Base-by-base conservation (phyloP, 345 rosid species). In the Acer saccharum region DNA sequence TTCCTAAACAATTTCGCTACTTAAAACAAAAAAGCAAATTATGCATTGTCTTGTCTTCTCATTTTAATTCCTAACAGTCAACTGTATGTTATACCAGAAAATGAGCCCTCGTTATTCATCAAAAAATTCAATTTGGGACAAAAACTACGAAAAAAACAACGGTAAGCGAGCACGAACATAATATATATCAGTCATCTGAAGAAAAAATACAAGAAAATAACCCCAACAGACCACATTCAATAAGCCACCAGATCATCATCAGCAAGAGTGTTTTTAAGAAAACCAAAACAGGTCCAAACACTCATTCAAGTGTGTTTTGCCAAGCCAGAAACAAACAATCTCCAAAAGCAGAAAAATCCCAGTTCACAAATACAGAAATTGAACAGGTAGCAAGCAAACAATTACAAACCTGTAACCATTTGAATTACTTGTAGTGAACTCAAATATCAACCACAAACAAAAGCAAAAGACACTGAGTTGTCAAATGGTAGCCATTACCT, bases 401-500 rank as follows among this genome's bases (percentile, higher is more conserved):
- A 67, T 35, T 35, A 52, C 13, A 69, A 27, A 25, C 27, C 12
- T 68, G 35, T 18, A 35, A 54, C 14, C 39, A 57, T 71, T 41
- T 71, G 62, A n/a, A 75, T 78, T 67, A 25, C 65, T 46, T 32
- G 17, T 7, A 76, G 57, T 62, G 23, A 41, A 63, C 48, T 3
- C 43, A 14, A 50, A 17, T 41, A 60, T 69, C 65, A 71, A 61
- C 73, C 71, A 79, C 35, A 29, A 54, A 61, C 18, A 48, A 6
- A 68, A 65, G 69, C 23, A 11, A 50, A 12, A 72, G 9, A 65
- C 71, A 65, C 5, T 64, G 54, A 62, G 69, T 54, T 66, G 74
- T 65, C 52, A 67, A 65, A 68, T 54, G 65, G 65, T 39, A 32
- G 61, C 46, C 73, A 78, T 41, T 48, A 48, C 35, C 71, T 64